phyloP scores from a whole-genome alignment of 805 yeast species.

The Wickerhamomyces pijperi region DNA sequence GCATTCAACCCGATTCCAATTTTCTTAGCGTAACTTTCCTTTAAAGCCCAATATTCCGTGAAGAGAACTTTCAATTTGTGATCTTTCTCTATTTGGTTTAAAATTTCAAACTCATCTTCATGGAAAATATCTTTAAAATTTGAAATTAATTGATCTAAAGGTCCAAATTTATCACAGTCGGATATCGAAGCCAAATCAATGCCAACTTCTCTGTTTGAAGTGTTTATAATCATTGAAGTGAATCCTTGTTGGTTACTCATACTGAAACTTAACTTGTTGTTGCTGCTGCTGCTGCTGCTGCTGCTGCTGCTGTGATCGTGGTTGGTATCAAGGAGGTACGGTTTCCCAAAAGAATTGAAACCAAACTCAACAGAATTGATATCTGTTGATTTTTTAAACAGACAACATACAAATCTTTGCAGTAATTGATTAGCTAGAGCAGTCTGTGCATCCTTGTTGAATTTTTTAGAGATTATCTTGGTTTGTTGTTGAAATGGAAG shows the following conservation, averaged over 20 bases:
- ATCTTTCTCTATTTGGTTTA: conserved; percentile 16
- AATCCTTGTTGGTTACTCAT: conserved; percentile 46
- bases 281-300: too few relatives aligned
- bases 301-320: not conserved
- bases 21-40: conserved; percentile 64
- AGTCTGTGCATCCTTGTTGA: conserved; percentile 21
- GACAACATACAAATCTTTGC: conserved; percentile 29
- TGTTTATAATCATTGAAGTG: conserved; percentile 32
- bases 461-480: conserved; percentile 28
- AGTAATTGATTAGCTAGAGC: conserved; percentile 36
- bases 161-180: conserved; percentile 17
- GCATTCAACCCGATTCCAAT: conserved; percentile 49
- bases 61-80: conserved; percentile 23
- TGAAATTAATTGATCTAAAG: conserved; percentile 16
- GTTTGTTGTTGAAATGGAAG: conserved; percentile 32
- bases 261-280: conserved; percentile 35
- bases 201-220: conserved; percentile 24
- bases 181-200: conserved; percentile 33
- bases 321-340: conserved; percentile 22
- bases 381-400: conserved; percentile 13
- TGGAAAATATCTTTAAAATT: conserved; percentile 32
- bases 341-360: conserved; percentile 44
- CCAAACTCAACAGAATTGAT: conserved; percentile 16
- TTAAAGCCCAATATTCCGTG: conserved; percentile 66
- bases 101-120: conserved; percentile 21